Evolutionary conservation across 176 grass and related monocot genomes (phyloP), one percentile per base, ranked within the genome.

Genomic region (Carex littledalei): DNA sequence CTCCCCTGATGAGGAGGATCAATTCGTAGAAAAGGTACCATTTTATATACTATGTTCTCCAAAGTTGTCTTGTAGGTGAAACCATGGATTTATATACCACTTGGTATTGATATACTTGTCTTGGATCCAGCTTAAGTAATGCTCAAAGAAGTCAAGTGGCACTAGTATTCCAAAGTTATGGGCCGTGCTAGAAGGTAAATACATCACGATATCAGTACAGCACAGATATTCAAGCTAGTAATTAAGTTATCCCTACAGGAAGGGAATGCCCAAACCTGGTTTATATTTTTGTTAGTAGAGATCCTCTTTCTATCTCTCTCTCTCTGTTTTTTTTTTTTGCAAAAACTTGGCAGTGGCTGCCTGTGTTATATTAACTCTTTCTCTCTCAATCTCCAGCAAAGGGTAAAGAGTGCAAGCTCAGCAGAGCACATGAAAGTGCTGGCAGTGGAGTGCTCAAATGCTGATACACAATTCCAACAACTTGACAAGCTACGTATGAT

Each of bases 1-100:
- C 86, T 93, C 92, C 39, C 90, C 90, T 79, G 86, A 94, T 45
- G 94, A 97, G 88, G 94, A 94, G 86, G 94, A 97, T 86, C 67
- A 91, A 29, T 97, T 94, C 34, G 84, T 97, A 53, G 85, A 89
- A 60, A 97, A 97, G 86, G 94, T 97, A 80, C 41, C 84, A 77
- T 77, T 55, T 77, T 77, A 50, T 35, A 80, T 72, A 71, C 17
- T 84, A 2, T 54, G 4, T 29, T 77, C 3, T 35, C 17, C 69
- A 22, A 73, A 73, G 41, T 77, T 22, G 72, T 54, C 6, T 77
- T 75, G n/a, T 45, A 71, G 34, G 67, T 8, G 6, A 71, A 73
- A 47, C 17, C 8, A 49, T 73, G 39, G 34, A 70, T 11, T 49
- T 45, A 12, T 73, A 22, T 49, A 21, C 35, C 8, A 20, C 17